Percentiles rank a stretch among this genome's conserved stretches.
These are phyloP conservation scores for Takashimella koratensis DNA, from an alignment of 1,284 basidiomycete species.

Conservation along the genomic window DNA sequence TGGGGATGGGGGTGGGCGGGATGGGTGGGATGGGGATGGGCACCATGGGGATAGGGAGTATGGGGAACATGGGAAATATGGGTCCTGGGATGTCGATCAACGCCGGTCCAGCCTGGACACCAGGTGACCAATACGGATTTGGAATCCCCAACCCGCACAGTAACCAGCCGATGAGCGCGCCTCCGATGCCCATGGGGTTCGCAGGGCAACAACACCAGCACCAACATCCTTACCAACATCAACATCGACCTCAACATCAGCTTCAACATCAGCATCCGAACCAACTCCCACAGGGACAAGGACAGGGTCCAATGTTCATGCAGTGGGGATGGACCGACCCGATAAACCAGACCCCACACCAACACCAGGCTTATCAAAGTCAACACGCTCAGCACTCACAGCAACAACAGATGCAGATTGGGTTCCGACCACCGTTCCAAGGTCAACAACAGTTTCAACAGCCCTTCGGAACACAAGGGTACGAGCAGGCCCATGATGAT, in stretches of 20 bases:
- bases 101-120: neutral
- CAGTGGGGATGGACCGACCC: too few species aligned
- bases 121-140: neutral
- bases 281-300: too few species aligned
- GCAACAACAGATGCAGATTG: neutral
- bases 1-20: conserved; percentile 8
- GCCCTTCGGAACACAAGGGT: too few species aligned
- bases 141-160: neutral
- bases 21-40: conserved; percentile 7
- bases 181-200: neutral
- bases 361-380: neutral
- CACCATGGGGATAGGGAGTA: conserved; percentile 7
- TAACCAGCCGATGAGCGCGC: neutral
- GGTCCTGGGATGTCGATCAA: neutral
- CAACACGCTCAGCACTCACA: neutral
- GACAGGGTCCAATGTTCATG: neutral
- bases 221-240: too few species aligned
- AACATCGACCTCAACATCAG: too few species aligned
- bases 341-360: neutral
- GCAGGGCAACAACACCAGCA: too few species aligned
- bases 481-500: neutral
- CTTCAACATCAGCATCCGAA: too few species aligned
- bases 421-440: too few species aligned
- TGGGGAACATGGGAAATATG: conserved; percentile 2
- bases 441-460: too few species aligned